phyloP scores from a whole-genome alignment of 2,329 filamentous ascomycete species.

The Rhinocladiella mackenziei region DNA sequence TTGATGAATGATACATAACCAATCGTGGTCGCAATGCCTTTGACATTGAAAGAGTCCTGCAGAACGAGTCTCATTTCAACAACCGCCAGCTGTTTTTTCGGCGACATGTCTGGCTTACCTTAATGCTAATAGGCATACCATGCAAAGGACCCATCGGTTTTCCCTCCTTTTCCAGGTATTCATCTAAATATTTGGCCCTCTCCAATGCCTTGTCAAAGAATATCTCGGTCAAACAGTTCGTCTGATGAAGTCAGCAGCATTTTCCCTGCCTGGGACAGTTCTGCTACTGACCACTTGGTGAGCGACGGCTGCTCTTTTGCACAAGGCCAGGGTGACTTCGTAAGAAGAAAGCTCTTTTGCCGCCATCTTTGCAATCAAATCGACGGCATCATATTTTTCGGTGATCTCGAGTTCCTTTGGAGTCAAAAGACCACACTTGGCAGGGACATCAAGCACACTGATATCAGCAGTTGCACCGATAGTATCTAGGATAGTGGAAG shows the following conservation, averaged over 20 bases:
- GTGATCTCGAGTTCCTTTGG: constrained; percentile 47
- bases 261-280: constrained; percentile 25
- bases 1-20: constrained; percentile 31
- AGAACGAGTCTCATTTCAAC: constrained; percentile 34
- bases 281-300: constrained; percentile 48
- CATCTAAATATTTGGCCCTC: constrained; percentile 58
- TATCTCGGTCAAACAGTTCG: constrained; percentile 40
- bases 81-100: neutral
- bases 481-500: constrained; percentile 9
- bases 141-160: constrained; percentile 60
- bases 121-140: constrained; percentile 42
- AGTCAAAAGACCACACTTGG: constrained; percentile 43
- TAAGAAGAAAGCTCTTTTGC: constrained; percentile 13
- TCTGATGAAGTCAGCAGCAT: constrained; percentile 12
- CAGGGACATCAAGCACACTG: constrained; percentile 33
- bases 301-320: constrained; percentile 39
- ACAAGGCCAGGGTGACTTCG: constrained; percentile 43
- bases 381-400: constrained; percentile 43
- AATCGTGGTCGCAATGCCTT: constrained; percentile 33
- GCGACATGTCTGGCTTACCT: constrained; percentile 17
- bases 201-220: constrained; percentile 46
- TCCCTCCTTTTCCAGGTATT: constrained; percentile 47
- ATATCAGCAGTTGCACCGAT: constrained; percentile 14
- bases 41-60: constrained; percentile 36
- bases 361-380: constrained; percentile 31